Evolutionary conservation across 176 grass and related monocot species (phyloP), one percentile per base, ranked within the genome.

Genomic region (Avena atlantica): DNA sequence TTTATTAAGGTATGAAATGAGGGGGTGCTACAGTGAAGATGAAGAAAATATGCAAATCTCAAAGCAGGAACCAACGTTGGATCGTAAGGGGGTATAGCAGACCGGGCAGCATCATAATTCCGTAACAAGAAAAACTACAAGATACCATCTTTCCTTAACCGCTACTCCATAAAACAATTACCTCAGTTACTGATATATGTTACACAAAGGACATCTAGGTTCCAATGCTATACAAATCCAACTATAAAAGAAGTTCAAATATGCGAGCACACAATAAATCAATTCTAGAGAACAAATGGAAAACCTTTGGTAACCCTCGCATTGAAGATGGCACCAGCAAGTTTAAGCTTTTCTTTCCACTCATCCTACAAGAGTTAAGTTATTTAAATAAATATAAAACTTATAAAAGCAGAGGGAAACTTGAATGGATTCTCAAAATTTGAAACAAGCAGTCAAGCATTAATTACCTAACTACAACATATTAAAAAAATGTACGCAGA

Each of bases 231-330:
- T 12, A 80, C 47, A 73, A 48, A 83, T 72, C 29, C 16, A 75
- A 85, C 10, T 61, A 36, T 12, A 69, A 17, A 79, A 44, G 49
- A 31, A 60, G 48, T 37, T 84, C 52, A 82, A 40, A 70, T 37
- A 25, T 52, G n/a, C 75, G 14, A 82, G 81, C 83, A 52, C 21
- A 83, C 71, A 70, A 83, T 12, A 83, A 47, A 6, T 21, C n/a
- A 31, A 15, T 34, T 81, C 29, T 81, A 65, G 77, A 80, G 23
- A 67, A 8, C 37, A 24, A 47, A 74, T 50, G 16, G 75, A 88
- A 66, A 86, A 98, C 96, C 96, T 92, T 94, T 95, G 71, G 85
- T 92, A 70, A 98, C 88, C 74, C 91, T 94, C 42, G 88, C 74
- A 91, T 81, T 87, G 79, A 94, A 91, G 79, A 81, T 89, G 76